Base-by-base conservation (phyloP, 208 protist species). In the Crithidia bombi region DNA sequence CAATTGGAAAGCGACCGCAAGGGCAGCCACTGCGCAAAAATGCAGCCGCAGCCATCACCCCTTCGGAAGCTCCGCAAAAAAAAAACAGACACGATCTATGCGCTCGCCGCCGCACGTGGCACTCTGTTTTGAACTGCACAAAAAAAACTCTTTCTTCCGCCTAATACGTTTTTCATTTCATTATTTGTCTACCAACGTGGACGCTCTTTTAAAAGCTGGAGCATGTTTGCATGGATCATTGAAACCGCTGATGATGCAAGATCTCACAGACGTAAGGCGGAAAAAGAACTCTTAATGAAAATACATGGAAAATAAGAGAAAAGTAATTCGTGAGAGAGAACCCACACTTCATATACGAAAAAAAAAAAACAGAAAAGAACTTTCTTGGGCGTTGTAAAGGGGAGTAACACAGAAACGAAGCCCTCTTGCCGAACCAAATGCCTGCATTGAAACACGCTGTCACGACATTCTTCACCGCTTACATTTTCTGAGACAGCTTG, bases 311-410 rank as follows among this genome's bases (percentile, higher is more conserved):
- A 65, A 52, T 39, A 41, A 55, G 35, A 73, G 54, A 63, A 65
- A 58, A 81, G 64, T 55, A 47, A 72, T n/a, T 39, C 14, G 25
- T 33, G n/a, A 5, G 15, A 23, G 7, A 44, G 44, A 14, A 2
- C 54, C 5, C 30, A 32, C 33, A 19, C n/a, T n/a, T n/a, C 19
- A 28, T 5, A 46, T 32, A 28, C 7, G 26, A 54, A 38, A 35
- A 70, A 59, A 23, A 71, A 71, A 65, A 66, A 64, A 64, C 65
- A 67, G 47, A 54, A 56, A 70, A 56, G 32, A 64, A 58, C 30
- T 12, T 41, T n/a, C n/a, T n/a, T n/a, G n/a, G n/a, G 23, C n/a
- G 5, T n/a, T n/a, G n/a, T n/a, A n/a, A n/a, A n/a, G n/a, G n/a
- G n/a, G n/a, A n/a, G n/a, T n/a, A n/a, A n/a, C n/a, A n/a, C n/a